phyloP scores from a whole-genome alignment of 441 rosid species.

The Biscutella laevigata region DNA sequence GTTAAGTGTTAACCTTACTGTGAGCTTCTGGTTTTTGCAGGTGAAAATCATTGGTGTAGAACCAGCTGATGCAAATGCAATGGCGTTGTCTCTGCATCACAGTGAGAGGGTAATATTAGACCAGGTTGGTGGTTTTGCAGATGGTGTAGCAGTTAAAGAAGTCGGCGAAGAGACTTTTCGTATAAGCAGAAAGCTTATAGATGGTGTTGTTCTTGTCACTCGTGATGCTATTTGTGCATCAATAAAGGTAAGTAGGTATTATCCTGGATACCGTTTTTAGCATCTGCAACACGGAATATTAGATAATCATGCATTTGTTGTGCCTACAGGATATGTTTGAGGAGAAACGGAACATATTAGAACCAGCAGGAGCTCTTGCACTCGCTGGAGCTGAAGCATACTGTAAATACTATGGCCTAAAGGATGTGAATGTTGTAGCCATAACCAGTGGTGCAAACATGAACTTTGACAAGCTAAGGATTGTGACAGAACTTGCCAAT shows the following conservation, averaged over 20 bases:
- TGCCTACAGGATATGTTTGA: conserved; percentile 88
- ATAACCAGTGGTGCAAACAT: conserved; percentile 94
- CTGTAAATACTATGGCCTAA: conserved; percentile 74
- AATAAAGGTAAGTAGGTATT: conserved; percentile 58
- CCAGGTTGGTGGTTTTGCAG: conserved; percentile 93
- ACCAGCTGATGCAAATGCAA: conserved; percentile 88
- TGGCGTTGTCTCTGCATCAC: conserved; percentile 91
- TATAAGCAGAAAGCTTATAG: conserved; percentile 64
- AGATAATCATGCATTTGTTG: conserved; percentile 2
- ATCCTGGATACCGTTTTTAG: neutral
- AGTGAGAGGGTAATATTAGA: conserved; percentile 77
- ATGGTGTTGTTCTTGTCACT: conserved; percentile 90
- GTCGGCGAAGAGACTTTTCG: conserved; percentile 93
- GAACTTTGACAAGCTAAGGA: conserved; percentile 86
- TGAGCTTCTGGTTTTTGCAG: conserved; percentile 31
- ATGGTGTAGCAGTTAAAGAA: conserved; percentile 96
- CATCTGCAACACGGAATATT: neutral
- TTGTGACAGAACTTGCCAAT: conserved; percentile 92
- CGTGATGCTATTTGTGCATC: conserved; percentile 98
- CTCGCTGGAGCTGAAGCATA: conserved; percentile 98
- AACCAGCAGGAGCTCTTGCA: conserved; percentile 96
- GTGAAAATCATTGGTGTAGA: conserved; percentile 95
- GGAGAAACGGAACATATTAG: conserved; percentile 88
- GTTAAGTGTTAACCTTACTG: conserved; percentile 6
- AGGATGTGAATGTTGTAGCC: conserved; percentile 65